phyloP scores from a whole-genome alignment of 2,329 filamentous ascomycete species.

The Amphichorda felina region DNA sequence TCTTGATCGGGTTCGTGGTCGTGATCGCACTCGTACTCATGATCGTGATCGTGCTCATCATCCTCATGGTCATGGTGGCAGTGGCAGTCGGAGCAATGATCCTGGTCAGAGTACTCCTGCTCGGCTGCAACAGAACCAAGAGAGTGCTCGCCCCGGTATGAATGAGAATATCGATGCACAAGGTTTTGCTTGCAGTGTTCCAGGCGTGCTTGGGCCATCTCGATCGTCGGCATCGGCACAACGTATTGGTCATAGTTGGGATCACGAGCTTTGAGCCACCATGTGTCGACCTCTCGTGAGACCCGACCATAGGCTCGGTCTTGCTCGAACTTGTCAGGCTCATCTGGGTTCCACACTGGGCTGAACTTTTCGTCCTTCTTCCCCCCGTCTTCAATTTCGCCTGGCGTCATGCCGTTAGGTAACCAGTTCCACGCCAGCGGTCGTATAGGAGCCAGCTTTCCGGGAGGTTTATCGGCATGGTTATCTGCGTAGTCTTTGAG shows the following conservation, averaged over 20 bases:
- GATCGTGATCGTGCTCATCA: conserved; percentile 32
- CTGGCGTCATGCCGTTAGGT: conserved; percentile 18
- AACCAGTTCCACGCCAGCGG: conserved; percentile 46
- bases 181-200: conserved; percentile 48
- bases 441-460: conserved; percentile 35
- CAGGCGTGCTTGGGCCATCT: conserved; percentile 44
- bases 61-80: conserved; percentile 19
- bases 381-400: conserved; percentile 11
- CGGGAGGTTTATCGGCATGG: conserved; percentile 34
- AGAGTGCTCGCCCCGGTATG: conserved; percentile 29
- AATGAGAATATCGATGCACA: conserved; percentile 39
- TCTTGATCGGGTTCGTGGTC: conserved; percentile 32
- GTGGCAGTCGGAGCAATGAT: conserved; percentile 21
- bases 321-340: conserved; percentile 45
- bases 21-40: conserved; percentile 21
- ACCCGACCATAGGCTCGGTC: conserved; percentile 48
- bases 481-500: conserved; percentile 42
- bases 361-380: conserved; percentile 30
- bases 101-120: conserved; percentile 24
- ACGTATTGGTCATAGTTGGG: conserved; percentile 49
- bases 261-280: conserved; percentile 51
- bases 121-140: conserved; percentile 21
- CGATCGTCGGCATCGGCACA: conserved; percentile 46
- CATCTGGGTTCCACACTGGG: conserved; percentile 37
- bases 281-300: conserved; percentile 52